These are phyloP conservation scores for Candida sakaeoensis DNA, from an alignment of 805 yeast species.

Conservation along the genomic window DNA sequence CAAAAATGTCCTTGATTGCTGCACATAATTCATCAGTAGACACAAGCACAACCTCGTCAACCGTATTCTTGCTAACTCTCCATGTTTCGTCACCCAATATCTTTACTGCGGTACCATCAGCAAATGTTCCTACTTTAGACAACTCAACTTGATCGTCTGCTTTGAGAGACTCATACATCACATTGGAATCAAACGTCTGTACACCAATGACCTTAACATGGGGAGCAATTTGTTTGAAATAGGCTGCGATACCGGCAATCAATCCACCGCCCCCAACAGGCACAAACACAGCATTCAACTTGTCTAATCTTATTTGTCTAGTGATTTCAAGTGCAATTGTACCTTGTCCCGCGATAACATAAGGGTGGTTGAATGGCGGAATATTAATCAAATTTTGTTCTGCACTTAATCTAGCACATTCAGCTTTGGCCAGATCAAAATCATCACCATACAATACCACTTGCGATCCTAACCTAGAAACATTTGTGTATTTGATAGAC, in stretches of 20 bases:
- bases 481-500: constrained; percentile 87
- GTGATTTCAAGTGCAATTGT: constrained; percentile 92
- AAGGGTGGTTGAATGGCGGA: constrained; percentile 99
- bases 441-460: constrained; percentile 93
- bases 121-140: constrained; percentile 86
- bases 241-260: constrained; percentile 85
- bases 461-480: constrained; percentile 86
- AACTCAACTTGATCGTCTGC: constrained; percentile 53
- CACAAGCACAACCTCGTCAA: constrained; percentile 87
- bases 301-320: constrained; percentile 76
- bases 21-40: constrained; percentile 93
- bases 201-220: constrained; percentile 94
- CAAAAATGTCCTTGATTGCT: constrained; percentile 93
- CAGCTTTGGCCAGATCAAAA: constrained; percentile 91
- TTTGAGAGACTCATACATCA: constrained; percentile 70
- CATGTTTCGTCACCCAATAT: constrained; percentile 88
- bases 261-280: constrained; percentile 98
- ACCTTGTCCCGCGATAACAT: constrained; percentile 98
- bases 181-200: constrained; percentile 94
- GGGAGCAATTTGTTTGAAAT: constrained; percentile 94
- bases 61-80: constrained; percentile 67
- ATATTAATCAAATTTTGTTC: constrained; percentile 79
- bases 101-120: constrained; percentile 97
- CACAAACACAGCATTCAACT: constrained; percentile 81
- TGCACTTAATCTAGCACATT: constrained; percentile 68